Evolutionary conservation across 768 basidiomycete species (phyloP).

Genomic region (Pulveroboletus sp.): DNA sequence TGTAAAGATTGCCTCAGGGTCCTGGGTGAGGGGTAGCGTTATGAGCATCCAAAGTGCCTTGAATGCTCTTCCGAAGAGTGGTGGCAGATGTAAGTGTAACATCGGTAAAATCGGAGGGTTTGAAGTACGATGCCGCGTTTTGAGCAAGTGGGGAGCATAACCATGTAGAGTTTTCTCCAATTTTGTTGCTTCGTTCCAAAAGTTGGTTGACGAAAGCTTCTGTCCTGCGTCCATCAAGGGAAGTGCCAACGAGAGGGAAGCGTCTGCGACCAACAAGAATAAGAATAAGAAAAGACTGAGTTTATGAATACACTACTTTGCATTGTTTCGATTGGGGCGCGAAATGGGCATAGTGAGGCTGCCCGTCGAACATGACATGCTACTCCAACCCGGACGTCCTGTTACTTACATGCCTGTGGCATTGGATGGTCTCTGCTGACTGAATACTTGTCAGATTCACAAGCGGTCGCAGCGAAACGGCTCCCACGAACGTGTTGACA

Average conservation of each 20-base stretch:
- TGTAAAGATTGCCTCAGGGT: constrained; percentile 14
- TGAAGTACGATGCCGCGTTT: background rate
- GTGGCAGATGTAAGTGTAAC: background rate
- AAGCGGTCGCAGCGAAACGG: too few relatives aligned
- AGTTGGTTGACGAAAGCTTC: constrained; percentile 1
- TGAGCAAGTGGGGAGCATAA: constrained; percentile 7
- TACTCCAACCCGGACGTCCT: too few relatives aligned
- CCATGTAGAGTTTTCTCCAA: background rate
- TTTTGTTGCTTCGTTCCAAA: constrained; percentile 10
- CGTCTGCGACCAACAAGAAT: background rate
- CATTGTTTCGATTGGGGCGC: background rate
- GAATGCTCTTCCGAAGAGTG: constrained; percentile 9
- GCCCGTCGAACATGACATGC: background rate
- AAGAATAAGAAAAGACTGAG: background rate
- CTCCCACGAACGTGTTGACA: too few relatives aligned
- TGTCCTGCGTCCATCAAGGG: background rate
- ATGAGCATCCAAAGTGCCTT: constrained; percentile 4
- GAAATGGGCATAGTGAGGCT: background rate
- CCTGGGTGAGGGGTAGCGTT: constrained; percentile 4
- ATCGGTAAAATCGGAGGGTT: constrained; percentile 9
- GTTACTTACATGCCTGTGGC: too few relatives aligned
- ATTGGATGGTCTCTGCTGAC: too few relatives aligned
- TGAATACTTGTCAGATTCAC: too few relatives aligned
- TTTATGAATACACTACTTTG: background rate
- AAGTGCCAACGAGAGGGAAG: background rate